These are phyloP conservation scores for Neolentinus lepideus DNA, from an alignment of 1,284 basidiomycete genomes.

Conservation along the genomic window DNA sequence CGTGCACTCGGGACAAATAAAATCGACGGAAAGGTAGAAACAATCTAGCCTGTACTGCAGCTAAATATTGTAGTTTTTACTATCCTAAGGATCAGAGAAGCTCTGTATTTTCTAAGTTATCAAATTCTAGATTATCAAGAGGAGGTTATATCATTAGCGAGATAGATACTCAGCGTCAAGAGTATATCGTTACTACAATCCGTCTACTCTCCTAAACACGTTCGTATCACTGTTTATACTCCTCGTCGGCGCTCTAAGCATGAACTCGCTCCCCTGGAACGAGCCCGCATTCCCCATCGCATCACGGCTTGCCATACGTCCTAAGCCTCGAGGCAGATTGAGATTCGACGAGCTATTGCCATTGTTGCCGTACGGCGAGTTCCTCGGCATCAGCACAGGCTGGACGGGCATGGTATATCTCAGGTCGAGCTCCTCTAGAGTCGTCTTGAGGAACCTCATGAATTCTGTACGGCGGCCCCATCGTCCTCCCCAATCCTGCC, in stretches of 20 bases:
- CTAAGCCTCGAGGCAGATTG: neutral
- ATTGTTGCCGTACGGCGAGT: slow-evolving; percentile 11
- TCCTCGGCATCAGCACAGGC: slow-evolving; percentile 50
- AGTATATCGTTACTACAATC: no score
- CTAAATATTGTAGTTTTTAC: no score
- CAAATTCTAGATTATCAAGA: no score
- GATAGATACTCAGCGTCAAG: no score
- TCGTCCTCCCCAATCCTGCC: slow-evolving; percentile 83
- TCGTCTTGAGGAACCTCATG: slow-evolving; percentile 64
- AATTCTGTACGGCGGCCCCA: slow-evolving; percentile 66
- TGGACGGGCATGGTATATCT: slow-evolving; percentile 66
- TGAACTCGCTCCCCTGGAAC: slow-evolving; percentile 14
- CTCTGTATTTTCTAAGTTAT: no score
- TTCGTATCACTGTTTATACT: slow-evolving; percentile 8
- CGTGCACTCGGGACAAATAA: no score
- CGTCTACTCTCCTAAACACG: neutral
- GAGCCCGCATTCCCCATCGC: slow-evolving; percentile 18
- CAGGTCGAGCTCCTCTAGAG: slow-evolving; percentile 68
- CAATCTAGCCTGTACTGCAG: no score
- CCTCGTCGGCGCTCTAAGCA: slow-evolving; percentile 14
- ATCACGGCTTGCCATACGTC: slow-evolving; percentile 10
- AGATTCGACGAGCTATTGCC: slow-evolving; percentile 4
- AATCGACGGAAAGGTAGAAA: no score
- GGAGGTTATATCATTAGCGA: no score
- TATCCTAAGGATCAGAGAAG: no score